phyloP scores from a whole-genome alignment of 2,329 filamentous ascomycete genomes.

The Arthrocladium fulminans region DNA sequence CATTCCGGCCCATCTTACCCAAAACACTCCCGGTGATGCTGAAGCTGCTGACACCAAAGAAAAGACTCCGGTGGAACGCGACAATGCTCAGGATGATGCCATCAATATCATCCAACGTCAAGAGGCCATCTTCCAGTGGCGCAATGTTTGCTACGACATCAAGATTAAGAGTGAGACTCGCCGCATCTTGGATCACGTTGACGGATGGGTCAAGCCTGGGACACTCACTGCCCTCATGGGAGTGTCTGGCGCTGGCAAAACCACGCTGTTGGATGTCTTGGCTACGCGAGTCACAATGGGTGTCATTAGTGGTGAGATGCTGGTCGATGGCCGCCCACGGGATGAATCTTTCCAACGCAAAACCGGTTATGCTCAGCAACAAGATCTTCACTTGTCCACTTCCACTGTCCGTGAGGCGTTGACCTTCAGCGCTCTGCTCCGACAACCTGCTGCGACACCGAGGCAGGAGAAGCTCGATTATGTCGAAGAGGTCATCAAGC shows the following conservation, averaged over 20 bases:
- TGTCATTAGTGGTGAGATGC: slow-evolving; percentile 77
- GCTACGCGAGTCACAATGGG: slow-evolving; percentile 83
- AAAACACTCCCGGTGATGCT: slow-evolving; percentile 23
- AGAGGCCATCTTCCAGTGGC: slow-evolving; percentile 76
- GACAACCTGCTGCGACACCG: slow-evolving; percentile 68
- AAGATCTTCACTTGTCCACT: slow-evolving; percentile 78
- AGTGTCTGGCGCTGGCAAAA: slow-evolving; percentile 88
- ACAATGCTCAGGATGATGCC: slow-evolving; percentile 16
- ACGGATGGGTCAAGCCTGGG: slow-evolving; percentile 90
- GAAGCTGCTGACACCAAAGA: slow-evolving; percentile 20
- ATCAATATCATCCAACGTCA: slow-evolving; percentile 49
- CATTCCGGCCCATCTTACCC: slow-evolving; percentile 14
- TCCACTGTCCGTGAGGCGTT: slow-evolving; percentile 83
- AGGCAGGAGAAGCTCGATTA: slow-evolving; percentile 73
- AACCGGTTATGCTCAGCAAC: slow-evolving; percentile 86
- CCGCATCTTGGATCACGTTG: slow-evolving; percentile 72
- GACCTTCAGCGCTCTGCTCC: slow-evolving; percentile 73
- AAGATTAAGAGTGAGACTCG: slow-evolving; percentile 68
- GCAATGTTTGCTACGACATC: slow-evolving; percentile 70
- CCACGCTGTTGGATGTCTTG: slow-evolving; percentile 76
- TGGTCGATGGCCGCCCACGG: slow-evolving; percentile 65
- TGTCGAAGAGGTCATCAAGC: slow-evolving; percentile 80
- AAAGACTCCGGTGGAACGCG: slow-evolving; percentile 27
- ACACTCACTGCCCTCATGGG: slow-evolving; percentile 84
- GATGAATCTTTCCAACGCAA: slow-evolving; percentile 83